phyloP scores from a whole-genome alignment of 208 protist species.

The Hexamita inflata region DNA sequence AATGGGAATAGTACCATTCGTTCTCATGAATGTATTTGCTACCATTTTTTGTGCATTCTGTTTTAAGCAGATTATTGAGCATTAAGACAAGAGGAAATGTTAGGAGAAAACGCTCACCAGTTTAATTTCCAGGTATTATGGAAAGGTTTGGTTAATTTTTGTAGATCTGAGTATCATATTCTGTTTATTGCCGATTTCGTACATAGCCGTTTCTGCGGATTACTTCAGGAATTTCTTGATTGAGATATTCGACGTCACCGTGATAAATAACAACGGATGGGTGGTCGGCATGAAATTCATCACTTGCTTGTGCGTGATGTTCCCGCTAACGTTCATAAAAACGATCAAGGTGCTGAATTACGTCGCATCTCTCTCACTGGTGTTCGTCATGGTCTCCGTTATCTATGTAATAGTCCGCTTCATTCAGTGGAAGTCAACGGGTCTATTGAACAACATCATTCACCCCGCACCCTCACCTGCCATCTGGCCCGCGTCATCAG shows the following conservation, averaged over 20 bases:
- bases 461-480: neutral
- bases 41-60: neutral
- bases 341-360: constrained; percentile 6
- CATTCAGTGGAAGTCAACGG: neutral
- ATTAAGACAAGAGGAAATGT: neutral
- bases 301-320: neutral
- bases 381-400: neutral
- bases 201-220: constrained; percentile 2
- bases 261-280: neutral
- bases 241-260: neutral
- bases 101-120: neutral
- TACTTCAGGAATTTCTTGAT: neutral
- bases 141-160: neutral
- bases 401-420: neutral
- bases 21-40: neutral
- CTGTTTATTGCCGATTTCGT: constrained; percentile 1
- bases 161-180: neutral
- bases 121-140: neutral
- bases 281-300: neutral
- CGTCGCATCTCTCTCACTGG: neutral
- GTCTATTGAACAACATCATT: neutral
- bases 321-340: neutral
- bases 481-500: neutral
- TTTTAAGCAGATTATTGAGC: neutral
- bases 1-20: neutral